phyloP scores from a whole-genome alignment of 768 basidiomycete genomes.

The Leccinum olivaceopallidum region DNA sequence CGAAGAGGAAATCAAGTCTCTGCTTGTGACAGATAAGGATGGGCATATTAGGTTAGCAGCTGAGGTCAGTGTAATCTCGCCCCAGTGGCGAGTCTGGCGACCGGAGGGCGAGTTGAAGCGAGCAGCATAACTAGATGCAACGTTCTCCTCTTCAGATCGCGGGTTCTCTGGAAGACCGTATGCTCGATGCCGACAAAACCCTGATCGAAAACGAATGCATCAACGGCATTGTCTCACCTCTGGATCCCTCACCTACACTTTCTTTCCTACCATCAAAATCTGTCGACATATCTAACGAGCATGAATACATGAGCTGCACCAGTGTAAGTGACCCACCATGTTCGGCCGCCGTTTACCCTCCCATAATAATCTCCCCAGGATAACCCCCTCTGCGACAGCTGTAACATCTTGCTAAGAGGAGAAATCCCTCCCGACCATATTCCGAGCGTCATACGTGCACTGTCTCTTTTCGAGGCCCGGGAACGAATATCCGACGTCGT shows the following conservation, averaged over 20 bases:
- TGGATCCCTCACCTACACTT: background rate
- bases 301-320: slow-evolving; percentile 7
- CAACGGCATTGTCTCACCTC: background rate
- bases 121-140: slow-evolving; percentile 4
- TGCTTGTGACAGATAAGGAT: background rate
- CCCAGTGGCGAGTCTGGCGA: background rate
- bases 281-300: slow-evolving; percentile 2
- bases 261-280: background rate
- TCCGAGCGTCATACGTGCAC: slow-evolving; percentile 25
- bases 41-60: background rate
- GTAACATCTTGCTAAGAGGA: slow-evolving; percentile 10
- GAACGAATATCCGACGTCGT: slow-evolving; percentile 4
- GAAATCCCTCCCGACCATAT: slow-evolving; percentile 23
- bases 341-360: background rate
- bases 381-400: slow-evolving; percentile 15
- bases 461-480: slow-evolving; percentile 18
- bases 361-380: slow-evolving; percentile 9
- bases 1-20: background rate
- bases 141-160: background rate
- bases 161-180: background rate
- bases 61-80: slow-evolving; percentile 8
- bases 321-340: slow-evolving; percentile 9
- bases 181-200: background rate
- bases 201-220: background rate
- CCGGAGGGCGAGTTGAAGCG: background rate